phyloP scores from a whole-genome alignment of 805 yeast genomes.

The Kuraishia molischiana region DNA sequence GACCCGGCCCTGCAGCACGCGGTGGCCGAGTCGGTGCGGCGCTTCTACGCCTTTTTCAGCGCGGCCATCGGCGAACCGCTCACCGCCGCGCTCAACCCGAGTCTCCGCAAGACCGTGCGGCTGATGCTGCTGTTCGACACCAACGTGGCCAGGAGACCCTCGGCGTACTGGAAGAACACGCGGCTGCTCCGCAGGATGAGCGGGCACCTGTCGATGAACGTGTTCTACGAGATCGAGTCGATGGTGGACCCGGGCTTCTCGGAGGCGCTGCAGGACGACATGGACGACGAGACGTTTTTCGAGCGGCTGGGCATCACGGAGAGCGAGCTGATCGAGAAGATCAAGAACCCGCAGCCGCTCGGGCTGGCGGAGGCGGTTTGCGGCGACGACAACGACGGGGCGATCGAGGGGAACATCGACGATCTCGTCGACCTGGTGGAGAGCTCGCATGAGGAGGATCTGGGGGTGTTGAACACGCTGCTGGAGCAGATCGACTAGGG shows the following conservation, averaged over 20 bases:
- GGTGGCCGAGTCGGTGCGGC: neutral
- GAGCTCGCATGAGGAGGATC: neutral
- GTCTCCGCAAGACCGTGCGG: neutral
- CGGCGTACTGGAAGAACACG: neutral
- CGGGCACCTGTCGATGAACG: neutral
- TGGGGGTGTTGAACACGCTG: neutral
- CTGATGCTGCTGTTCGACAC: neutral
- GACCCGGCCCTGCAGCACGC: neutral
- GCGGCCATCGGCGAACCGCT: neutral
- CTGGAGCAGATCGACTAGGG: neutral
- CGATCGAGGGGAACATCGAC: neutral
- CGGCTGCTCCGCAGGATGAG: neutral
- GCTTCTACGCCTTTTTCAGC: neutral
- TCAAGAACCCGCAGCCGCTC: neutral
- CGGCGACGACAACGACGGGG: neutral
- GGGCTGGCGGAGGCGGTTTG: neutral
- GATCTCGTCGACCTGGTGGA: neutral
- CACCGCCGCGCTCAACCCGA: neutral
- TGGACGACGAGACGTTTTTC: neutral
- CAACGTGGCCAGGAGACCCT: neutral
- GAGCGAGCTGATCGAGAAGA: neutral
- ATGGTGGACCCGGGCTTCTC: neutral
- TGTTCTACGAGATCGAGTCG: constrained; percentile 1
- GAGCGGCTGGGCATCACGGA: neutral
- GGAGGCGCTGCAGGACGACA: neutral